Evolutionary conservation across 805 yeast genomes (phyloP), one percentile per base, ranked within the genome.

Genomic region (Zygoascus bituminiphila): DNA sequence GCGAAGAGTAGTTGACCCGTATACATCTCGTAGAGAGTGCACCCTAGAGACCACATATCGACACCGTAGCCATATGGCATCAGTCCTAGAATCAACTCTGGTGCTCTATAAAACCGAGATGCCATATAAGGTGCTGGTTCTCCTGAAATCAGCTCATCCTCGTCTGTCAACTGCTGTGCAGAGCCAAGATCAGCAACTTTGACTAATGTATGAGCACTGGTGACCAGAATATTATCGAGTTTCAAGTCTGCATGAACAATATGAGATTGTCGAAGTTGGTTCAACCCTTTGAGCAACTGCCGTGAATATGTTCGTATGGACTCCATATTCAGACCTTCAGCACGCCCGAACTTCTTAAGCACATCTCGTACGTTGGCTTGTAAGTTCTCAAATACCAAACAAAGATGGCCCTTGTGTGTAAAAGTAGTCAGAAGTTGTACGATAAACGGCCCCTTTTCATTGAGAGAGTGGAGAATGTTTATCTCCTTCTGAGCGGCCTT

Each of bases 41-140:
- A 88, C 4, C 96, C 97, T 24, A 91, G 85, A 9, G 95, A 84
- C 97, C 97, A 88, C 73, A 88, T 87, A 63, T 88, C 97, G 48
- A 89, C 87, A 4, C 94, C 58, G 42, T 51, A 59, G 31, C 54
- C 59, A 70, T 83, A 84, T 29, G 78, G 67, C 10, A 23, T 21
- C 9, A 84, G 76, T 1, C 91, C 93, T 2, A 84, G 48, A 9
- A 81, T 66, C 4, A 84, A 82, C 59, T 84, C 94, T 0, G 94
- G 94, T 0, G 93, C 88, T 46, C 94, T 64, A 59, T 84, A 84
- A 56, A 78, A 84, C 44, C 94, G 63, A 1, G 91, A 84, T 12
- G 61, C 68, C 14, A 64, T 54, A 41, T 65, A 65, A 5, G 68
- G 67, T 26, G 65, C 55, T 45, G 55, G 49, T 14, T 55, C 62